Evolutionary conservation across 2,329 filamentous ascomycete species (phyloP), one percentile per base, ranked within the genome.

Genomic region (Metarhizium brunneum): DNA sequence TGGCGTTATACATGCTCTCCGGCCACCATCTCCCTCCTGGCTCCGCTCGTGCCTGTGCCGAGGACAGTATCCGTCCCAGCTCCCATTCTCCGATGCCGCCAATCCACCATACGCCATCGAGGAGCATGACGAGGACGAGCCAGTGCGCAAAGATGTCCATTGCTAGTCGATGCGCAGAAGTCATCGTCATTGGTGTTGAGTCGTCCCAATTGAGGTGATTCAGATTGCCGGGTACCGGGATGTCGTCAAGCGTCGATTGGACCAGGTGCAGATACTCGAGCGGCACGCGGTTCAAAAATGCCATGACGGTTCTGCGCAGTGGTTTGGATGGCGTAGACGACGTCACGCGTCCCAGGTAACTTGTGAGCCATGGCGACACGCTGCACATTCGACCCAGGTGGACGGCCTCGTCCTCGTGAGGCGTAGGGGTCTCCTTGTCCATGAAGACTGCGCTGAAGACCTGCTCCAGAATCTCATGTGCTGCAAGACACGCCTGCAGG

Each of bases 41-140:
- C 35, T 42, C 36, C 20, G 25, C 18, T 1, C 54, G 50, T 1
- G 53, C 30, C 4, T 54, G 52, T 55, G 65, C 55, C 6, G 59
- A 56, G 13, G 55, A 58, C 0, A 69, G 58, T 0, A 70, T 56
- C 29, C 66, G 56, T 0, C 60, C 57, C 32, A 73, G 54, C 56
- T 73, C 71, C 66, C 68, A 73, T 4, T 56, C 56, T 0, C 71
- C 70, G 3, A 69, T 68, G 0, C 63, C 65, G 0, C 69, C 68
- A 47, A 73, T 71, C 71, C 71, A 73, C 71, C 71, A 73, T 1
- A 73, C 70, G 0, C 67, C 66, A 53, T 73, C 70, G 3, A 73
- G 50, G n/a, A 72, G 20, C 57, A 71, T 63, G 0, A 71, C 63
- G 2, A 73, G 51, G 5, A 72, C 69, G 4, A 73, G 65, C 71